These are phyloP conservation scores for Plantago major DNA, from an alignment of 257 asterid species.

Conservation along the genomic window DNA sequence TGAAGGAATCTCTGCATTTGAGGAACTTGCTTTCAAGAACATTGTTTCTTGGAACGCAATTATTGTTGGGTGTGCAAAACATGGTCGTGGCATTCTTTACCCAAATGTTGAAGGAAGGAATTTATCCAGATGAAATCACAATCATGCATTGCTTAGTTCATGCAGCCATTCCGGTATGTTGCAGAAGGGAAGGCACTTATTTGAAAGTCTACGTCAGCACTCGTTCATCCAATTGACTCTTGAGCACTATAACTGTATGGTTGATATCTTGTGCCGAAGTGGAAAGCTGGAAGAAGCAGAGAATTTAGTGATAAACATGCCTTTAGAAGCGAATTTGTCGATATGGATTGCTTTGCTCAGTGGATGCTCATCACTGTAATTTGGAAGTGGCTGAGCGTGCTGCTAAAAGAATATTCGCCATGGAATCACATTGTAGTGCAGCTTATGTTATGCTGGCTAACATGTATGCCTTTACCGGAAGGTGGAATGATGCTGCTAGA, in stretches of 20 bases:
- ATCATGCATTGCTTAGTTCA: conserved; percentile 80
- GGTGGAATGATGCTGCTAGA: conserved; percentile 73
- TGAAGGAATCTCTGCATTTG: conserved; percentile 53
- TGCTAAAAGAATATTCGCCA: conserved; percentile 36
- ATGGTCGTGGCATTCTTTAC: conserved; percentile 63
- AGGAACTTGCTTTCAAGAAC: conserved; percentile 48
- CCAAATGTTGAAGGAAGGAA: conserved; percentile 57
- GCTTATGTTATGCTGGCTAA: conserved; percentile 63
- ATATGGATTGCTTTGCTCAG: conserved; percentile 71
- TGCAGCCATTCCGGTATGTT: conserved; percentile 91
- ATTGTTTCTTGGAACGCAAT: conserved; percentile 82
- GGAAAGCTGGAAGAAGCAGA: conserved; percentile 74
- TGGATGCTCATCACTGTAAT: conserved; percentile 59
- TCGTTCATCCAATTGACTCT: conserved; percentile 35
- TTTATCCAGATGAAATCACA: conserved; percentile 70
- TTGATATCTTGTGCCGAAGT: conserved; percentile 62
- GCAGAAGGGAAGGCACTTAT: conserved; percentile 52
- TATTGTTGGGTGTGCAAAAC: conserved; percentile 83
- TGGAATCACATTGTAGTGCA: conserved; percentile 59
- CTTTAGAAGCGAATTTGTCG: conserved; percentile 48
- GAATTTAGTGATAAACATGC: conserved; percentile 49
- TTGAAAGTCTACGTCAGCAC: conserved; percentile 27
- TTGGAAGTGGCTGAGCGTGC: conserved; percentile 62
- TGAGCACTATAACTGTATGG: conserved; percentile 88
- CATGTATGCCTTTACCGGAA: conserved; percentile 57